Conservation (phyloP, 106 monocot genomes). For the Phalaenopsis equestris region DNA sequence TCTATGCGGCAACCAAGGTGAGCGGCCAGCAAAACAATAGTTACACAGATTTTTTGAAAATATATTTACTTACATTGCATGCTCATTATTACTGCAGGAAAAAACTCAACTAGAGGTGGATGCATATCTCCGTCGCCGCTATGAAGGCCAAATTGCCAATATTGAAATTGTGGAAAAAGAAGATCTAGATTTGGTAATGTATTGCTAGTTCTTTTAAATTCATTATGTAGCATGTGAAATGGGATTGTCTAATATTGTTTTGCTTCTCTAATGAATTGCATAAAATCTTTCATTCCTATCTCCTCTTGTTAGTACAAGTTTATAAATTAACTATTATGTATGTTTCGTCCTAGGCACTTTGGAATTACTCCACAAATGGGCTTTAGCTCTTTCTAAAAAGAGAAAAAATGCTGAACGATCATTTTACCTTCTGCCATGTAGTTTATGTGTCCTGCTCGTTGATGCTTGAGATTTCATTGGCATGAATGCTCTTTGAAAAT, state of each 20-base stretch:
- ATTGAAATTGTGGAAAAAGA: constrained; percentile 84
- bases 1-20: constrained; percentile 88
- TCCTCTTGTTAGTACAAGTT: not conserved
- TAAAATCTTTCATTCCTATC: not conserved
- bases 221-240: not conserved
- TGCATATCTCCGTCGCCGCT: constrained; percentile 72
- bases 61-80: not conserved
- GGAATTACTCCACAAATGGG: not conserved
- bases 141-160: constrained; percentile 66
- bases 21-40: not conserved
- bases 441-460: not conserved
- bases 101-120: constrained; percentile 78
- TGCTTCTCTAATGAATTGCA: not conserved
- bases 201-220: not conserved
- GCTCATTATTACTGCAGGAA: constrained; percentile 34
- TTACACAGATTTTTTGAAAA: not conserved
- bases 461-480: no score
- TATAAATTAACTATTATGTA: not conserved
- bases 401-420: not conserved
- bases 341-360: not conserved
- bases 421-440: not conserved
- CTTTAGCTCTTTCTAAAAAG: not conserved
- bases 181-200: constrained; percentile 70
- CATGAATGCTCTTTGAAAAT: no score
- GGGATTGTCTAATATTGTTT: not conserved